Percentiles rank a stretch among this genome's conserved stretches.
phyloP scores from a whole-genome alignment of 345 rosid species.

The Gossypium rotundifolium region DNA sequence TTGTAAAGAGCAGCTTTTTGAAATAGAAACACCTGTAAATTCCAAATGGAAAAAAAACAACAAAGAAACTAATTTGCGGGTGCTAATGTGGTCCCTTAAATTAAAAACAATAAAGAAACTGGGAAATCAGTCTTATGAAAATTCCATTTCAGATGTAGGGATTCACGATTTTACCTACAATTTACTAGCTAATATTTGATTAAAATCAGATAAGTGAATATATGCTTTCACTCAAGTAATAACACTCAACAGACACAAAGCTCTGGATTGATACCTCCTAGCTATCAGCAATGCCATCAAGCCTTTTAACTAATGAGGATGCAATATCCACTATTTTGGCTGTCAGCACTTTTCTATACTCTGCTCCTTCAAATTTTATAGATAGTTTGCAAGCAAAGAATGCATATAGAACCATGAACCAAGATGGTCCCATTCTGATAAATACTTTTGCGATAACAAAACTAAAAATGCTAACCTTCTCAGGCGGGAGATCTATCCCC shows the following conservation, averaged over 20 bases:
- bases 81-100: neutral
- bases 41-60: slow-evolving; percentile 3
- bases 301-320: neutral
- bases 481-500: slow-evolving; percentile 73
- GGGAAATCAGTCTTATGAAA: neutral
- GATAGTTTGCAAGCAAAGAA: neutral
- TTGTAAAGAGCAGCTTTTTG: slow-evolving; percentile 85
- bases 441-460: neutral
- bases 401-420: neutral
- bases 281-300: neutral
- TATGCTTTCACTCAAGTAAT: neutral
- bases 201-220: neutral
- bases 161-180: neutral
- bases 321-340: neutral
- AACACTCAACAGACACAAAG: neutral
- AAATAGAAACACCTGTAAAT: slow-evolving; percentile 74
- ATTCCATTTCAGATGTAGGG: neutral
- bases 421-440: neutral
- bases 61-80: slow-evolving; percentile 2
- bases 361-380: neutral
- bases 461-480: slow-evolving; percentile 39
- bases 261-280: neutral
- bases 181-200: neutral
- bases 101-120: neutral
- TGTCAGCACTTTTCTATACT: neutral